These are phyloP conservation scores for Diaporthe citri DNA, from an alignment of 2,329 filamentous ascomycete genomes.

Conservation along the genomic window DNA sequence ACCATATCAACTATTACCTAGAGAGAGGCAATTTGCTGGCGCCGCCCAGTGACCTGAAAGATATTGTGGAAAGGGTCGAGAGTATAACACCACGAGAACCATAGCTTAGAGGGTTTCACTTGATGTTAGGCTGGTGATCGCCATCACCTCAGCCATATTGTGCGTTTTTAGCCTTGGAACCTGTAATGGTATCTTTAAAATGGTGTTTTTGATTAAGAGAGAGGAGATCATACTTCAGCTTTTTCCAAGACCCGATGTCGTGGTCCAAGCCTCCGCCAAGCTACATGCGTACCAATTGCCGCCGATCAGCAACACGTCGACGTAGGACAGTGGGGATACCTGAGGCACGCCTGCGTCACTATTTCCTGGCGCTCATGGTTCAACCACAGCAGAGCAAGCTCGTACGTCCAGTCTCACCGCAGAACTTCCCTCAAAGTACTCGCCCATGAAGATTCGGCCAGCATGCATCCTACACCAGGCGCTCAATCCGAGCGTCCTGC, in stretches of 20 bases:
- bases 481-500: background rate
- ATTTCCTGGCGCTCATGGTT: background rate
- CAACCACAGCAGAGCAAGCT: background rate
- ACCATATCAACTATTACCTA: too few relatives aligned
- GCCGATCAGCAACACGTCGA: background rate
- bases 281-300: background rate
- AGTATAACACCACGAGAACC: too few relatives aligned
- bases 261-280: conserved; percentile 5
- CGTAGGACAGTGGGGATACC: background rate
- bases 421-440: background rate
- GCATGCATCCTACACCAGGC: background rate
- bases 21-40: too few relatives aligned
- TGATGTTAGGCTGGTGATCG: too few relatives aligned
- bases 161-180: too few relatives aligned
- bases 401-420: background rate
- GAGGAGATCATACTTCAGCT: background rate
- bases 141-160: too few relatives aligned
- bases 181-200: too few relatives aligned
- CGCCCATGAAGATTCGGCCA: background rate
- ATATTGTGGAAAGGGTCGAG: too few relatives aligned
- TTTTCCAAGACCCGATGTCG: background rate
- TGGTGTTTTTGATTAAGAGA: too few relatives aligned
- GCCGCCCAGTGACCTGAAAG: too few relatives aligned
- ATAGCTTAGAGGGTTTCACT: too few relatives aligned
- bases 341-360: background rate